Conservation (phyloP, 139 green algal species). For the Pseudopediastrum boryanum region DNA sequence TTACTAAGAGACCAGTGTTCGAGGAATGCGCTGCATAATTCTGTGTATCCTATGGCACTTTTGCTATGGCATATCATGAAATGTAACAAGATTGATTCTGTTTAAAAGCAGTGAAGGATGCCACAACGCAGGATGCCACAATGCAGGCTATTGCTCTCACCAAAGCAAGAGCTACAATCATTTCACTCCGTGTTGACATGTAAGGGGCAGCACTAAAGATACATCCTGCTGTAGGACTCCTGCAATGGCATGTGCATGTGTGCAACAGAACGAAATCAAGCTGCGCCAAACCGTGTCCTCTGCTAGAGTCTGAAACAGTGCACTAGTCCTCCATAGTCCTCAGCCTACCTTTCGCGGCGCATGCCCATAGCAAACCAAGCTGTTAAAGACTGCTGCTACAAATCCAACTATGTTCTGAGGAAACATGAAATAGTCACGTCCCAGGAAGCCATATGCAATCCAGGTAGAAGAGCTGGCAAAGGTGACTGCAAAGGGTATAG, state of each 20-base stretch:
- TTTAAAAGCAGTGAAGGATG: too few relatives aligned
- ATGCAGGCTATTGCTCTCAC: too few relatives aligned
- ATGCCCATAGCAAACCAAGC: slow-evolving; percentile 51
- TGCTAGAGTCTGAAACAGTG: not conserved
- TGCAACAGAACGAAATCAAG: not conserved
- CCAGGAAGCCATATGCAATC: slow-evolving; percentile 51
- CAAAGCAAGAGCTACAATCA: too few relatives aligned
- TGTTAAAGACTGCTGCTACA: slow-evolving; percentile 53
- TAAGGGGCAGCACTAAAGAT: slow-evolving; percentile 4
- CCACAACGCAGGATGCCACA: too few relatives aligned
- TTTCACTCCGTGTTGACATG: too few relatives aligned
- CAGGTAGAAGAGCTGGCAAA: slow-evolving; percentile 64
- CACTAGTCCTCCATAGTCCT: not conserved
- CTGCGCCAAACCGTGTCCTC: not conserved
- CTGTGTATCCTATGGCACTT: too few relatives aligned
- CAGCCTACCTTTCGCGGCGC: slow-evolving; percentile 48
- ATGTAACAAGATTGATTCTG: too few relatives aligned
- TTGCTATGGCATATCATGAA: too few relatives aligned
- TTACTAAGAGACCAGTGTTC: too few relatives aligned
- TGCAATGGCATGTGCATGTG: not conserved
- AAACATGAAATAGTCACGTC: slow-evolving; percentile 35
- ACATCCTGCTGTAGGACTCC: not conserved
- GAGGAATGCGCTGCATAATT: too few relatives aligned
- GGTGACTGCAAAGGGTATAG: slow-evolving; percentile 62
- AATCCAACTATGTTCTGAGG: slow-evolving; percentile 41